These are phyloP conservation scores for Trichodelitschia bisporula DNA, from an alignment of 495 filamentous ascomycete genomes.

Conservation along the genomic window DNA sequence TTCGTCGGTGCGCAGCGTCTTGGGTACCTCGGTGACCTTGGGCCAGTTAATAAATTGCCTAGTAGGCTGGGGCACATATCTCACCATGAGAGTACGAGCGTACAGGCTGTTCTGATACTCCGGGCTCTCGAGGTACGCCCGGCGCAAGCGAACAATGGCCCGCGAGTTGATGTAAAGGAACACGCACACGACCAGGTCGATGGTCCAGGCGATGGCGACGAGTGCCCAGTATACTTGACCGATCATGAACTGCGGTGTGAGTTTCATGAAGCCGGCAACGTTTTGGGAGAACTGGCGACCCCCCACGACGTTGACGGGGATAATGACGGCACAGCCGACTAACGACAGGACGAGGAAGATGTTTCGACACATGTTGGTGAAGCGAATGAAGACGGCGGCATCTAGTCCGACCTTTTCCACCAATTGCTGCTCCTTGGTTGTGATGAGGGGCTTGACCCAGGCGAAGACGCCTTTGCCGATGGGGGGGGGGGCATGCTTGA, in stretches of 20 bases:
- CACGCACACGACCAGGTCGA: conserved; percentile 47
- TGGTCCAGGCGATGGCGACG: conserved; percentile 54
- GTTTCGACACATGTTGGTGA: conserved; percentile 77
- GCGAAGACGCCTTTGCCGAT: conserved; percentile 66
- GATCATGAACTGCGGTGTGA: conserved; percentile 34
- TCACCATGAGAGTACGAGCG: conserved; percentile 69
- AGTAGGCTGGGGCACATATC: conserved; percentile 2
- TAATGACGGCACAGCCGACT: conserved; percentile 52
- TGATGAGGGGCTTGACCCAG: conserved; percentile 58
- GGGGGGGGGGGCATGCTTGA: conserved; percentile 72
- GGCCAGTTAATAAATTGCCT: conserved; percentile 6
- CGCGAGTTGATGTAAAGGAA: conserved; percentile 87
- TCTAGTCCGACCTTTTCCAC: conserved; percentile 68
- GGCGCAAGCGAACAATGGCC: conserved; percentile 39
- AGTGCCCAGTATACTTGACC: conserved; percentile 49
- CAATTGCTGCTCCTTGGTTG: conserved; percentile 48
- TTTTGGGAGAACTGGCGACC: conserved; percentile 12
- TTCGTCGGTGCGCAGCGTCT: conserved; percentile 48
- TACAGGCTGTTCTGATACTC: conserved; percentile 81
- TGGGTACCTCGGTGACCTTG: conserved; percentile 76
- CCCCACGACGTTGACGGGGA: conserved; percentile 53
- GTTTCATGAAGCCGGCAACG: conserved; percentile 21
- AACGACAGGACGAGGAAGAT: conserved; percentile 54
- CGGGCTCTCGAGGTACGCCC: conserved; percentile 58
- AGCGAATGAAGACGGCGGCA: conserved; percentile 70